Evolutionary conservation across 2,329 filamentous ascomycete species (phyloP), one percentile per base, ranked within the genome.

Genomic region (Fusarium newnesense): DNA sequence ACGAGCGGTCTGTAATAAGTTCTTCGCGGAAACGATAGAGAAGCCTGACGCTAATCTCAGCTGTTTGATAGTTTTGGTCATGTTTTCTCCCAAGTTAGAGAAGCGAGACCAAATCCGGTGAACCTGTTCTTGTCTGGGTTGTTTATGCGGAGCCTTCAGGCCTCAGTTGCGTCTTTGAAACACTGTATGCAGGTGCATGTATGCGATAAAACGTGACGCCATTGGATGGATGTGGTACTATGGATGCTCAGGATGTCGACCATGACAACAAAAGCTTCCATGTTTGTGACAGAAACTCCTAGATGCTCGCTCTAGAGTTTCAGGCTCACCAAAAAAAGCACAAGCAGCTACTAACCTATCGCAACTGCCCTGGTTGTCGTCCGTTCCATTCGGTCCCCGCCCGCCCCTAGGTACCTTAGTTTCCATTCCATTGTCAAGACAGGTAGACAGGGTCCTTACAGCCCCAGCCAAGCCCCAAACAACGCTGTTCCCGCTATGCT

Each of bases 281-380:
- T 69, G 52, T 60, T 70, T 73, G 64, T 58, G 70, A 72, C 74
- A 69, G 56, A 70, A 56, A 61, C 60, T 74, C 56, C 70, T 73
- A 67, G 73, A 67, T 65, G 65, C 59, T 73, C 56, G 47, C 69
- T 75, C 71, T 64, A 59, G 73, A 65, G 75, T 77, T 77, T 77
- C 75, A 77, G 75, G 75, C 73, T 75, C 69, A 73, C 71, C 74
- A 69, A 75, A 73, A 76, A 77, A 73, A 73, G 67, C 59, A 69
- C 67, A 64, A 64, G 57, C 61, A 60, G 56, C 40, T 56, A 54
- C 46, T 64, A 47, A 40, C 67, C 75, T 76, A 77, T 76, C 71
- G 73, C 60, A 69, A 61, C 60, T 74, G 58, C 60, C 56, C 67
- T 71, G 64, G 52, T 39, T 64, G 63, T 68, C 43, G 67, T 65